Evolutionary conservation across 306 rosid species (phyloP), one percentile per base, ranked within the genome.

Genomic region (Cucurbita maxima): DNA sequence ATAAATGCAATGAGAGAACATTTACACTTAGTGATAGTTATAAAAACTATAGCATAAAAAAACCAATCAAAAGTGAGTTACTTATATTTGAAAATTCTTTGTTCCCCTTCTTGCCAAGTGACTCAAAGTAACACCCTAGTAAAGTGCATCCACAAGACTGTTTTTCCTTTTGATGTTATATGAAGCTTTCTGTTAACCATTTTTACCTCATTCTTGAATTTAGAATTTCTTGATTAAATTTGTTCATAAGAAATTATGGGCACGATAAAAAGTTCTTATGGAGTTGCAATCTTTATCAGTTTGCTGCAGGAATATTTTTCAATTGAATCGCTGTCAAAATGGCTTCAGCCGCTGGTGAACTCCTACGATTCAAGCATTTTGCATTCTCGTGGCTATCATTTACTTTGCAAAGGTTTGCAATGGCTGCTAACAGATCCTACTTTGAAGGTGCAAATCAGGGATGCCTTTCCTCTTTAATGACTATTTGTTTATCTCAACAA

Each of bases 381-480:
- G 73, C 45, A 79, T 30, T 79, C 87, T 18, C 73, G 55, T 3
- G 92, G 92, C 66, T 83, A 71, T 67, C 60, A 68, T 70, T 84
- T 78, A 64, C 58, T 87, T 52, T 55, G 59, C 56, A 79, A 86
- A 51, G 90, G 88, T 74, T 74, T 87, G 75, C 87, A 43, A 61
- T 72, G 85, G 83, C 76, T 86, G 64, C 88, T 72, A 72, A 71
- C 77, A 16, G 94, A 89, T 83, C 87, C 87, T 36, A 72, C 79
- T 12, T 57, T 87, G 54, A 84, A 86, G 96, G 94, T 89, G 16
- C 44, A 10, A 30, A 30, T 30, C 34, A 30, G 34, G 34, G 34
- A 30, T 30, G 34, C 34, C 34, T 30, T 30, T 3, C 34, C 34
- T 30, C 3, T 30, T 30, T 30, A 30, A 30, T 30, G 34, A 30